Conservation (phyloP, 768 basidiomycete species). For the Pulveroboletus sp. region DNA sequence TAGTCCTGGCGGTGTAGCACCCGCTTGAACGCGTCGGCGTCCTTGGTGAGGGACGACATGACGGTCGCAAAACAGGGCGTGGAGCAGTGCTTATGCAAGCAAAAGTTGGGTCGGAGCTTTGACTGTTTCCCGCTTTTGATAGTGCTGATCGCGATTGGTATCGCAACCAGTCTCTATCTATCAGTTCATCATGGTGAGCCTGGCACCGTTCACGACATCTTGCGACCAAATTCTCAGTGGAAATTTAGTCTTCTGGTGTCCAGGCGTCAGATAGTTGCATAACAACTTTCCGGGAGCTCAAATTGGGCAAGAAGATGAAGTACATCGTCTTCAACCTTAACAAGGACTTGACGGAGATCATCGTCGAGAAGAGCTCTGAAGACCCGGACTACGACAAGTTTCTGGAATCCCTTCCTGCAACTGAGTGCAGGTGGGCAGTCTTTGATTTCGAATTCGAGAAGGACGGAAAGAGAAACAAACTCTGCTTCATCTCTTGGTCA, state of each 20-base stretch:
- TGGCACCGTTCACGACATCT: neutral
- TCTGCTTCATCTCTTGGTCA: conserved; percentile 84
- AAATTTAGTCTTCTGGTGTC: conserved; percentile 34
- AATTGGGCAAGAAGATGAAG: conserved; percentile 54
- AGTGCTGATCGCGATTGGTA: conserved; percentile 22
- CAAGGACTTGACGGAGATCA: conserved; percentile 57
- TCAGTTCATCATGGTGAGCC: conserved; percentile 30
- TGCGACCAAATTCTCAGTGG: neutral
- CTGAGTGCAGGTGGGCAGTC: conserved; percentile 79
- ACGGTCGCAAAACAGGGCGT: conserved; percentile 7
- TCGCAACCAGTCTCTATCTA: conserved; percentile 20
- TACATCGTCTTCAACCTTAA: conserved; percentile 82
- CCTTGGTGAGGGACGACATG: conserved; percentile 69
- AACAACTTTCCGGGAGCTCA: conserved; percentile 12
- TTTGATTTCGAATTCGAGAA: conserved; percentile 87
- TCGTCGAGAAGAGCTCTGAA: conserved; percentile 62
- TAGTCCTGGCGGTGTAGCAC: conserved; percentile 62
- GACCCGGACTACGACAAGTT: conserved; percentile 65
- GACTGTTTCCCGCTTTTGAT: conserved; percentile 3
- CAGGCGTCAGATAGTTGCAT: conserved; percentile 50
- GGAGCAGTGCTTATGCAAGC: conserved; percentile 19
- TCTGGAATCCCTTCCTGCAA: conserved; percentile 62
- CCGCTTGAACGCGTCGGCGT: conserved; percentile 66
- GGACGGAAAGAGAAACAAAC: conserved; percentile 79
- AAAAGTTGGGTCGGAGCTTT: conserved; percentile 25